A percentile compares a stretch with the other conserved stretches of the same genome.
Conservation (phyloP, 139 green algal genomes). For the Mesotaenium endlicherianum region DNA sequence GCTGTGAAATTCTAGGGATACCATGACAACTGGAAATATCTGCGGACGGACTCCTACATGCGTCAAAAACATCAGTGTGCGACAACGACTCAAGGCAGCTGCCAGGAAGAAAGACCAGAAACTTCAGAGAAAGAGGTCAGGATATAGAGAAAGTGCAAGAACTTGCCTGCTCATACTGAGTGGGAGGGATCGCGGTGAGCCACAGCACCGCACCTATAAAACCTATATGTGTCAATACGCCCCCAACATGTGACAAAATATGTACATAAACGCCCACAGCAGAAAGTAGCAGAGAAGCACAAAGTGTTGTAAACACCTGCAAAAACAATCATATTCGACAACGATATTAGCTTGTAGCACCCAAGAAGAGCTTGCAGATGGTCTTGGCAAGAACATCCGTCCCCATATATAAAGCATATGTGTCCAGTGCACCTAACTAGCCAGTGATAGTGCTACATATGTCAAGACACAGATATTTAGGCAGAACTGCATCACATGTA, state of each 20-base stretch:
- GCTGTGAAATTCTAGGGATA: too few relatives aligned
- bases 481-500: too few relatives aligned
- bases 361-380: not conserved
- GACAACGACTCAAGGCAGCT: not conserved
- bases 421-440: too few relatives aligned
- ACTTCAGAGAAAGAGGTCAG: not conserved
- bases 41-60: not conserved
- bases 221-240: conserved; percentile 24
- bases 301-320: conserved; percentile 45
- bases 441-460: too few relatives aligned
- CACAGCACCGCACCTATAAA: conserved; percentile 35
- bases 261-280: conserved; percentile 47
- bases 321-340: conserved; percentile 11
- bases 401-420: too few relatives aligned
- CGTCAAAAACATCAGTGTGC: not conserved
- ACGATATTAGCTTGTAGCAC: not conserved
- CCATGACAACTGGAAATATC: not conserved
- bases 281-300: conserved; percentile 15
- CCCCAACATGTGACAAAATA: conserved; percentile 38
- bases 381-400: too few relatives aligned
- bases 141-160: not conserved
- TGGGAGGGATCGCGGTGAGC: conserved; percentile 23
- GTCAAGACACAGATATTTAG: too few relatives aligned
- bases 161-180: conserved; percentile 31
- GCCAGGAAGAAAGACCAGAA: conserved; percentile 3